phyloP scores from a whole-genome alignment of 257 asterid species.

The Coffea canephora region DNA sequence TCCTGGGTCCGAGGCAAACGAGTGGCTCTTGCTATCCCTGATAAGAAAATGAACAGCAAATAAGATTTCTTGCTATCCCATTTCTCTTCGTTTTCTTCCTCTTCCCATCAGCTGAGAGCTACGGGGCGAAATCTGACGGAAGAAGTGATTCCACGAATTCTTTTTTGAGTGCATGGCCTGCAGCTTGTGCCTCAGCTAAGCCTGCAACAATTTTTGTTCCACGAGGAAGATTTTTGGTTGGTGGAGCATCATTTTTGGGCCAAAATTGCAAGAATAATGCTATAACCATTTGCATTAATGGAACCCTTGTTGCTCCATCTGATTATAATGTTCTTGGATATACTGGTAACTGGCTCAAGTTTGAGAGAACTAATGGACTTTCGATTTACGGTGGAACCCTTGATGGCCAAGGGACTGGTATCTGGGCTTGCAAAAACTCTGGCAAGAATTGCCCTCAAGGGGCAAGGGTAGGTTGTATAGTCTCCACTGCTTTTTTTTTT shows the following conservation, averaged over 20 bases:
- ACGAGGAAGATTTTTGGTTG: conserved; percentile 19
- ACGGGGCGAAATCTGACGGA: conserved; percentile 14
- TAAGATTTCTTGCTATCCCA: not conserved
- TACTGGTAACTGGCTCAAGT: too few relatives aligned
- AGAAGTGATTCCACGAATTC: too few relatives aligned
- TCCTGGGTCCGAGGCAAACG: too few relatives aligned
- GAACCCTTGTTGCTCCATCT: conserved; percentile 55
- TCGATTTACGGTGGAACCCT: too few relatives aligned
- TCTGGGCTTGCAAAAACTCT: too few relatives aligned
- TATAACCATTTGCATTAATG: conserved; percentile 42
- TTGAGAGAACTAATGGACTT: too few relatives aligned
- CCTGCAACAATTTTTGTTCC: conserved; percentile 28
- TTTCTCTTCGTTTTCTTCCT: not conserved
- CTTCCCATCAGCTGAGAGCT: conserved; percentile 13
- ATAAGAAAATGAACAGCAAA: too few relatives aligned
- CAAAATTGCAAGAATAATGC: conserved; percentile 35
- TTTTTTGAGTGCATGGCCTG: too few relatives aligned
- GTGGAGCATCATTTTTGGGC: conserved; percentile 28
- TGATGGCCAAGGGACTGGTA: too few relatives aligned
- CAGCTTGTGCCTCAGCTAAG: not conserved
- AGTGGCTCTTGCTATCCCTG: too few relatives aligned
- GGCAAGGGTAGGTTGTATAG: not conserved
- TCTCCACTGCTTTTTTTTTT: too few relatives aligned
- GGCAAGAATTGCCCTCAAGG: conserved; percentile 16
- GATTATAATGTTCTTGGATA: not conserved